A percentile compares a stretch with the other conserved stretches of the same genome.
Evolutionary conservation across 1,139 yeast species (phyloP).

Genomic region (Pichia cactophila): DNA sequence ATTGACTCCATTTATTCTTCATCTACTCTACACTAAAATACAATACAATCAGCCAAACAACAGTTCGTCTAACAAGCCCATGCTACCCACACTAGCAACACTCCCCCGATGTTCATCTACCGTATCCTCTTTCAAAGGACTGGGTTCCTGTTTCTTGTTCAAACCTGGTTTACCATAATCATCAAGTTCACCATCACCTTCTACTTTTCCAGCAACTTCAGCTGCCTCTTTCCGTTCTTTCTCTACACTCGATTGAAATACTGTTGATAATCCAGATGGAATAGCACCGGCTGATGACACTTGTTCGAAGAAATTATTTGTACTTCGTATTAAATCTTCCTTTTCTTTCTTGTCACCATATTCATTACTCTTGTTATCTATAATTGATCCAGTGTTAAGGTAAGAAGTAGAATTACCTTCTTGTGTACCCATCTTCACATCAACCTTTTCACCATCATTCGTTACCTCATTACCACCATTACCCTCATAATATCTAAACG

Average conservation of each 20-base stretch:
- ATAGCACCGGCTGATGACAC: slow-evolving; percentile 15
- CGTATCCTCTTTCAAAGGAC: background rate
- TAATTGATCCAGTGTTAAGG: no score
- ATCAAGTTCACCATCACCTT: background rate
- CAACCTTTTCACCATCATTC: no score
- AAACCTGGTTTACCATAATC: no score
- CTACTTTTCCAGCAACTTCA: background rate
- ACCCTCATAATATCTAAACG: no score
- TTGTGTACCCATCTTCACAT: no score
- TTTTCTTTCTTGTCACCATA: background rate
- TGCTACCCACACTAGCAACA: slow-evolving; percentile 7
- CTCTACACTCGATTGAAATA: slow-evolving; percentile 20
- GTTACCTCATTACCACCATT: no score
- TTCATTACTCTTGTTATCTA: background rate
- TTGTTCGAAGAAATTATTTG: slow-evolving; percentile 18
- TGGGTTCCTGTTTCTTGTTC: background rate
- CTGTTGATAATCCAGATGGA: slow-evolving; percentile 28
- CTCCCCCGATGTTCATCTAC: background rate
- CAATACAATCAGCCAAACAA: slow-evolving; percentile 8
- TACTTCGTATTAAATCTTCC: slow-evolving; percentile 3
- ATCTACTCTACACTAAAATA: no score
- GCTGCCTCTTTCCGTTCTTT: slow-evolving; percentile 4
- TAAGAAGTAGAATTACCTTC: no score
- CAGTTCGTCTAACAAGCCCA: slow-evolving; percentile 13
- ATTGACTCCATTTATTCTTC: no score